These are phyloP conservation scores for Picea sitchensis DNA, from an alignment of 75 land plant genomes.

Conservation along the genomic window DNA sequence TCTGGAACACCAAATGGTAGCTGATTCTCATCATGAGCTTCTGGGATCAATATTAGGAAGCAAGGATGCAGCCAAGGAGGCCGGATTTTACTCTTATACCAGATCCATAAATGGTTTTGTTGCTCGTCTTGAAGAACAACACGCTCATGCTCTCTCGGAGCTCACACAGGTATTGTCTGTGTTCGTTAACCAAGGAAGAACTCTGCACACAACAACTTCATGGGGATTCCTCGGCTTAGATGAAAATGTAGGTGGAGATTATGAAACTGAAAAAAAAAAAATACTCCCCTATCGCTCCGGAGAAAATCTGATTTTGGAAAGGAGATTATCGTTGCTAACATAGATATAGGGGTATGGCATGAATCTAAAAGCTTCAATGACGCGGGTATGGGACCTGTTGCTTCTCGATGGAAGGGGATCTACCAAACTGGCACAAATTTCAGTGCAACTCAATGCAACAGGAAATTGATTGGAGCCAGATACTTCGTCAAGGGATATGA, in stretches of 20 bases:
- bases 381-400: conserved; percentile 2
- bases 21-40: conserved; percentile 20
- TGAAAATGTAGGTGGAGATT: no score
- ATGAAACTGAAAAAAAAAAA: neutral
- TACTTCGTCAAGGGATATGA: no score
- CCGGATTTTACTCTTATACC: no score
- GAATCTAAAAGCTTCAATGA: conserved; percentile 21
- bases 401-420: conserved; percentile 12
- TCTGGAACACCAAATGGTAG: neutral
- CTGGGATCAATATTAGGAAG: no score
- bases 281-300: conserved; percentile 20
- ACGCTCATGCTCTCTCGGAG: conserved; percentile 17
- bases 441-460: neutral
- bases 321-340: conserved; percentile 19
- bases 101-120: no score
- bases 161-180: conserved; percentile 3
- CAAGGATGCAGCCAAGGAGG: no score
- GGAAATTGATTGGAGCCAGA: neutral
- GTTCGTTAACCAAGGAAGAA: neutral
- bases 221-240: no score
- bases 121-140: conserved; percentile 28
- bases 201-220: no score
- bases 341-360: conserved; percentile 31
- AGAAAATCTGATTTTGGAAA: conserved; percentile 13
- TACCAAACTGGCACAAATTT: conserved; percentile 12